These are phyloP conservation scores for Porodaedalea pini DNA, from an alignment of 1,284 basidiomycete genomes.

Conservation along the genomic window DNA sequence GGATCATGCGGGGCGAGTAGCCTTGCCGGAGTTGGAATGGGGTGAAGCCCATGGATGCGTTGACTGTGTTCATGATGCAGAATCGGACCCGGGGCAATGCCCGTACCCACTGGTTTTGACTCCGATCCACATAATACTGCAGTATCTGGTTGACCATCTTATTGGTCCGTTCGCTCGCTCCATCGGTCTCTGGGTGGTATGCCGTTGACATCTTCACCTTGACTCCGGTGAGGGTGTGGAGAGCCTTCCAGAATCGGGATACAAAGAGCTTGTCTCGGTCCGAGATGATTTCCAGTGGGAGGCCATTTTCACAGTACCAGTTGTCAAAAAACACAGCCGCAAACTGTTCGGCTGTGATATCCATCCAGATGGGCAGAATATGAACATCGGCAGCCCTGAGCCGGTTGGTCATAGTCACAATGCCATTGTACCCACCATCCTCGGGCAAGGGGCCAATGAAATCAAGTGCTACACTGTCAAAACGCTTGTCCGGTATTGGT, in stretches of 20 bases:
- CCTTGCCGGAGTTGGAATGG: slow-evolving; percentile 33
- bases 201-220: slow-evolving; percentile 26
- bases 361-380: slow-evolving; percentile 23
- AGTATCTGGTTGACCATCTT: slow-evolving; percentile 35
- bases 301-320: slow-evolving; percentile 26
- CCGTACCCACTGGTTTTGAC: slow-evolving; percentile 36
- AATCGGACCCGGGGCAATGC: slow-evolving; percentile 37
- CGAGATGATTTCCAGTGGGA: slow-evolving; percentile 25
- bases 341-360: slow-evolving; percentile 29
- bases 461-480: slow-evolving; percentile 29
- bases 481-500: slow-evolving; percentile 25
- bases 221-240: slow-evolving; percentile 23
- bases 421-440: slow-evolving; percentile 20
- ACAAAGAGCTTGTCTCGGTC: slow-evolving; percentile 28
- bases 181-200: slow-evolving; percentile 27
- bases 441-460: slow-evolving; percentile 32
- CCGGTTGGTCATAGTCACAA: slow-evolving; percentile 18
- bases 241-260: slow-evolving; percentile 25
- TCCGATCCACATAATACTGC: slow-evolving; percentile 31
- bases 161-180: no score
- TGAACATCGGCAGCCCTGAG: slow-evolving; percentile 26
- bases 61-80: slow-evolving; percentile 37
- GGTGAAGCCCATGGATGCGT: slow-evolving; percentile 31
- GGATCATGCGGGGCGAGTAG: slow-evolving; percentile 27
- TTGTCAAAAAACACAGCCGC: slow-evolving; percentile 24